phyloP scores from a whole-genome alignment of 306 rosid genomes.

The Calophaca sinica region DNA sequence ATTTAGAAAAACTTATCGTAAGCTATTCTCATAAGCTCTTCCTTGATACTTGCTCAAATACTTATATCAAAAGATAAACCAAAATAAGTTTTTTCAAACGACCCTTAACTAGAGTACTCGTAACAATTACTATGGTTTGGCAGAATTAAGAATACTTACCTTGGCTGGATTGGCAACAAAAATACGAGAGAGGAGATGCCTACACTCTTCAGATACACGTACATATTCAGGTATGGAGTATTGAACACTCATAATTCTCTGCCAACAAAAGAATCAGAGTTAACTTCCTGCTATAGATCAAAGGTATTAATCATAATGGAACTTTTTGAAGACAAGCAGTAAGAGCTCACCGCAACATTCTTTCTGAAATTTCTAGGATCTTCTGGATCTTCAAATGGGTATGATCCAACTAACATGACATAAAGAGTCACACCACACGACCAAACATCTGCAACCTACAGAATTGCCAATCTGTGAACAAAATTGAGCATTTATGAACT shows the following conservation, averaged over 20 bases:
- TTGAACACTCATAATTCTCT: slow-evolving; percentile 83
- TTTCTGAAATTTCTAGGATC: slow-evolving; percentile 80
- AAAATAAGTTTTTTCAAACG: no score
- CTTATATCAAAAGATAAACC: no score
- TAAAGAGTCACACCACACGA: slow-evolving; percentile 94
- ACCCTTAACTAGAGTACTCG: no score
- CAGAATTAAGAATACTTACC: slow-evolving; percentile 42
- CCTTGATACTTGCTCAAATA: no score
- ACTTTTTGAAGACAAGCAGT: slow-evolving; percentile 9
- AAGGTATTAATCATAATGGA: slow-evolving; percentile 15
- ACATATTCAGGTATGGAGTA: slow-evolving; percentile 87
- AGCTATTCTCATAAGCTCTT: no score
- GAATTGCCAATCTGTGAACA: slow-evolving; percentile 38
- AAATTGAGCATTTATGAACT: slow-evolving; percentile 26
- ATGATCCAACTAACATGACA: slow-evolving; percentile 90
- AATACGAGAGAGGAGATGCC: slow-evolving; percentile 69
- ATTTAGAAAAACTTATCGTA: no score
- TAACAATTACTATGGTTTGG: no score
- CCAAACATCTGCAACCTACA: slow-evolving; percentile 97
- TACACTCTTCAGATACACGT: slow-evolving; percentile 75
- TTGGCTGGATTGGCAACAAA: slow-evolving; percentile 84
- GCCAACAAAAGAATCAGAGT: slow-evolving; percentile 49
- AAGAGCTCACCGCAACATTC: slow-evolving; percentile 63
- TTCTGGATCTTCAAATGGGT: slow-evolving; percentile 95
- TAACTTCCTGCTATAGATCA: slow-evolving; percentile 25